phyloP scores from a whole-genome alignment of 2,329 filamentous ascomycete genomes.

The Aspergillus sp. region DNA sequence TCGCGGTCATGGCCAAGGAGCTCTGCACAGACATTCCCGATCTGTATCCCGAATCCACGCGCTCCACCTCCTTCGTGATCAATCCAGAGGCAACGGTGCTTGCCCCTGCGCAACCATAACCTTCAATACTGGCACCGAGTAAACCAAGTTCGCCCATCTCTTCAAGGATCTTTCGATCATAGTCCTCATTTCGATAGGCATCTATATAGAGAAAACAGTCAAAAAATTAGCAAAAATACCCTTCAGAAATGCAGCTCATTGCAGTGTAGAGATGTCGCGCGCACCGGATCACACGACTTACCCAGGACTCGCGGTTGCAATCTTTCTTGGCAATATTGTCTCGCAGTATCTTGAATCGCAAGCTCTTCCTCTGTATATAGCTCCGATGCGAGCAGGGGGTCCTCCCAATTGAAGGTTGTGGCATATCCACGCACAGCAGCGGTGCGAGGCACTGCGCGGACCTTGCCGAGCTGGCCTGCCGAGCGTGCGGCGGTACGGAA shows the following conservation, averaged over 20 bases:
- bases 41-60: slow-evolving; percentile 87
- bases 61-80: slow-evolving; percentile 86
- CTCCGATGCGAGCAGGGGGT: slow-evolving; percentile 73
- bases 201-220: slow-evolving; percentile 50
- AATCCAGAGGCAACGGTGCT: slow-evolving; percentile 86
- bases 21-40: slow-evolving; percentile 94
- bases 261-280: neutral
- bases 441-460: slow-evolving; percentile 16
- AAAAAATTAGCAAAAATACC: slow-evolving; percentile 3
- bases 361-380: slow-evolving; percentile 87
- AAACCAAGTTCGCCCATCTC: slow-evolving; percentile 95
- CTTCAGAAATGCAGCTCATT: neutral
- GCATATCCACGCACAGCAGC: slow-evolving; percentile 31
- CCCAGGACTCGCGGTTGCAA: slow-evolving; percentile 82
- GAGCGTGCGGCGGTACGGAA: slow-evolving; percentile 33
- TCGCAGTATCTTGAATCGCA: slow-evolving; percentile 85
- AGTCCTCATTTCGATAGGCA: slow-evolving; percentile 82
- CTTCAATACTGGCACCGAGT: slow-evolving; percentile 79
- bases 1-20: slow-evolving; percentile 89
- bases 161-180: slow-evolving; percentile 78
- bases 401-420: slow-evolving; percentile 79
- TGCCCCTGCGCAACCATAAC: slow-evolving; percentile 84
- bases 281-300: slow-evolving; percentile 46
- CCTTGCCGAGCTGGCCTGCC: slow-evolving; percentile 19
- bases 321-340: slow-evolving; percentile 89